Conservation (phyloP, 306 rosid species). For the Dryas alaskensis region DNA sequence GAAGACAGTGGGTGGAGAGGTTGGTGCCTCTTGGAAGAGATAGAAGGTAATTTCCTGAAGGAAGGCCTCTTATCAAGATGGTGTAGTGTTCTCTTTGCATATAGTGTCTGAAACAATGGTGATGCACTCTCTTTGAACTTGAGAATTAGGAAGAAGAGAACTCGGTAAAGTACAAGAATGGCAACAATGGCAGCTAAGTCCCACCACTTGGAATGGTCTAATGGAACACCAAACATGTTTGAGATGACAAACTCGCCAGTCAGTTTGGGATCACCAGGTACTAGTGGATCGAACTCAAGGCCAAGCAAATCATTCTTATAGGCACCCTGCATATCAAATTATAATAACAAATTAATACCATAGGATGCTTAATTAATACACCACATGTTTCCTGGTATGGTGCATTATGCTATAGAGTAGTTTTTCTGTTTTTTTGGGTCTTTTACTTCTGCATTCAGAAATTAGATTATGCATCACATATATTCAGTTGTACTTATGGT, state of each 20-base stretch:
- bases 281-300: conserved; percentile 65
- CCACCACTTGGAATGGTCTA: conserved; percentile 89
- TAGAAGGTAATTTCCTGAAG: conserved; percentile 55
- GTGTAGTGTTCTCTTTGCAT: conserved; percentile 47
- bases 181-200: conserved; percentile 59
- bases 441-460: too few relatives aligned
- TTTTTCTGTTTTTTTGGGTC: background rate
- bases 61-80: conserved; percentile 77
- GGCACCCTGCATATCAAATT: conserved; percentile 61
- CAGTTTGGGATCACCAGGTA: conserved; percentile 61
- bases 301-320: conserved; percentile 89
- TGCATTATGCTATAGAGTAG: background rate
- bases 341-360: background rate
- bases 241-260: conserved; percentile 61
- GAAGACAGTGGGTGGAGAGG: conserved; percentile 67
- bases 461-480: too few relatives aligned
- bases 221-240: conserved; percentile 61
- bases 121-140: conserved; percentile 70
- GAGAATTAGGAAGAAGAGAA: conserved; percentile 67
- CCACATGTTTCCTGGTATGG: background rate
- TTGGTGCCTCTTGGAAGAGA: conserved; percentile 72
- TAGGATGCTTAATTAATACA: background rate
- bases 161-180: conserved; percentile 52
- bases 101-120: conserved; percentile 51
- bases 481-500: too few relatives aligned